A percentile compares a stretch with the other conserved stretches of the same genome.
These are phyloP conservation scores for Phytopythium litorale DNA, from an alignment of 352 stramenopile species.

Conservation along the genomic window DNA sequence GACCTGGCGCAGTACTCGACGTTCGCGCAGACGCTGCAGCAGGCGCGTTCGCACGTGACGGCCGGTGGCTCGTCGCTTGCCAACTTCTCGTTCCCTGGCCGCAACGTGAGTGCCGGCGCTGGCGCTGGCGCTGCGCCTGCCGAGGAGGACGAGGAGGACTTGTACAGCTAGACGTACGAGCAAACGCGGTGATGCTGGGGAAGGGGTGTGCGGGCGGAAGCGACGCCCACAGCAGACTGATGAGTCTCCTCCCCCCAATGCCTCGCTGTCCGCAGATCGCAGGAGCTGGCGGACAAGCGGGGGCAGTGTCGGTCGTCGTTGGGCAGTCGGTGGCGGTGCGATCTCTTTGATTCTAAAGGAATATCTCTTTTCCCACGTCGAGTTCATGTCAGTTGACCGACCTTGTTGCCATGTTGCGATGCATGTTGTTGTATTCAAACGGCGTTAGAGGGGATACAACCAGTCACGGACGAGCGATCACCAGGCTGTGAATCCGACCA, in stretches of 20 bases:
- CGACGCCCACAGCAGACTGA: not conserved
- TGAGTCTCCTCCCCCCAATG: not conserved
- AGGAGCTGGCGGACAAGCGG: not conserved
- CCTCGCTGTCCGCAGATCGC: not conserved
- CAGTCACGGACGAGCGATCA: not conserved
- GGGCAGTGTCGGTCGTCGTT: not conserved
- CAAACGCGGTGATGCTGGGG: not conserved
- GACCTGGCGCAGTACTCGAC: constrained; percentile 94
- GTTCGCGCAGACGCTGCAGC: constrained; percentile 92
- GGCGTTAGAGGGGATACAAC: not conserved
- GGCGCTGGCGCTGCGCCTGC: constrained; percentile 48
- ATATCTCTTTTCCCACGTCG: not conserved
- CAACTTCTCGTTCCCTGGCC: constrained; percentile 96
- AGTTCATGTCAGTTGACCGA: not conserved
- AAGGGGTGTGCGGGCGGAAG: not conserved
- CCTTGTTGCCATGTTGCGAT: not conserved
- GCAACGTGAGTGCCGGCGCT: constrained; percentile 42
- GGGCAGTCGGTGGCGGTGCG: not conserved
- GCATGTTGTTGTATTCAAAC: not conserved
- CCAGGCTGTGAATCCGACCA: not conserved
- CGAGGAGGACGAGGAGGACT: constrained; percentile 95
- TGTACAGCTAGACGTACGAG: constrained; percentile 91
- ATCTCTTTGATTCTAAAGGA: not conserved
- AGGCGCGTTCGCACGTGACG: constrained; percentile 94
- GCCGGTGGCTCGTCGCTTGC: constrained; percentile 89